These are phyloP conservation scores for Fusarium dlaminii DNA, from an alignment of 2,329 filamentous ascomycete species.

Conservation along the genomic window DNA sequence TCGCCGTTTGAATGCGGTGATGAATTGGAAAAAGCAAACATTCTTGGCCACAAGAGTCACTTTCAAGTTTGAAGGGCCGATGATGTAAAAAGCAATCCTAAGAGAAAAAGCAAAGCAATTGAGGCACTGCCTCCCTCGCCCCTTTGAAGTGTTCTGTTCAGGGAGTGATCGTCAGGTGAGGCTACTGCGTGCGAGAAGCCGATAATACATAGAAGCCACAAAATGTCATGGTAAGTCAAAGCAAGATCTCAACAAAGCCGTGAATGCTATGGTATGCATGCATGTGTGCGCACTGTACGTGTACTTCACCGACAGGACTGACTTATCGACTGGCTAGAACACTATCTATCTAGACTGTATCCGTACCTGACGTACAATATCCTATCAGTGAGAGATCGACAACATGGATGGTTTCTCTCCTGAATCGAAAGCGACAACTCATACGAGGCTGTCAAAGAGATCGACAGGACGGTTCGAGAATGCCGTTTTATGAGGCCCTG, in stretches of 20 bases:
- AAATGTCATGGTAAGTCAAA: not conserved
- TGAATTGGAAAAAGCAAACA: conserved; percentile 10
- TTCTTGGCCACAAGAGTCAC: not conserved
- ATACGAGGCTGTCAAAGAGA: conserved; percentile 12
- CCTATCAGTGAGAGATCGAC: conserved; percentile 9
- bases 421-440: not conserved
- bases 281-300: not conserved
- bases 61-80: not conserved
- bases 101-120: not conserved
- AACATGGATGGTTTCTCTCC: conserved; percentile 14
- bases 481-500: not conserved
- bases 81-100: conserved; percentile 24
- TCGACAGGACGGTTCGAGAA: conserved; percentile 2
- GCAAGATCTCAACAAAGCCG: not conserved
- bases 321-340: not conserved
- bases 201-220: not conserved
- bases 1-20: not conserved
- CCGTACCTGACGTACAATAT: not conserved
- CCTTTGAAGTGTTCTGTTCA: not conserved
- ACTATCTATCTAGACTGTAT: no score
- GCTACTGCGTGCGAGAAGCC: conserved; percentile 5
- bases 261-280: not conserved
- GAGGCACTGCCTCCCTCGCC: not conserved
- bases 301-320: not conserved
- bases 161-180: conserved; percentile 5